Conservation (phyloP, 2,329 filamentous ascomycete species). For the Trichoderma polysporum region DNA sequence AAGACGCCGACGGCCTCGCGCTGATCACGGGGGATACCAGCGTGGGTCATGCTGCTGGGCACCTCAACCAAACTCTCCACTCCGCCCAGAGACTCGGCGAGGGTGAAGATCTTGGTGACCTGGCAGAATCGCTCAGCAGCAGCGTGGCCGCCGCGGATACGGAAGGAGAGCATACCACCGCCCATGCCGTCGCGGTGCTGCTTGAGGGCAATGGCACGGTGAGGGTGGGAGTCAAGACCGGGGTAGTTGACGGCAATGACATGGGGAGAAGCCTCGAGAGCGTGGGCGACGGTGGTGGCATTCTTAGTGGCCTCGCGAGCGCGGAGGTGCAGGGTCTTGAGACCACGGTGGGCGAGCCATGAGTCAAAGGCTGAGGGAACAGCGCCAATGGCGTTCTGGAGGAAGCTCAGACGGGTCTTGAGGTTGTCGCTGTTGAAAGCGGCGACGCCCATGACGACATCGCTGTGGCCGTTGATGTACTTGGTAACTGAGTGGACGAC, state of each 20-base stretch:
- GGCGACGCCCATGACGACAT: conserved; percentile 96
- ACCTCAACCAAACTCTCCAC: conserved; percentile 92
- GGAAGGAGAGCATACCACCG: conserved; percentile 96
- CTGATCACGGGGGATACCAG: conserved; percentile 87
- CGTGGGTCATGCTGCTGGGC: conserved; percentile 94
- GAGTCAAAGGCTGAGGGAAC: conserved; percentile 94
- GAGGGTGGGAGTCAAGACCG: conserved; percentile 81
- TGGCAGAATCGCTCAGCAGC: conserved; percentile 94
- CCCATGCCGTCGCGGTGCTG: conserved; percentile 95
- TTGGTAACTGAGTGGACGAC: conserved; percentile 97
- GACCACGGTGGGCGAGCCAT: conserved; percentile 94
- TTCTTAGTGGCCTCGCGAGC: conserved; percentile 82
- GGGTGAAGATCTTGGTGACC: conserved; percentile 81
- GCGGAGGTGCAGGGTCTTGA: conserved; percentile 94
- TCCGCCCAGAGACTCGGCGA: conserved; percentile 89
- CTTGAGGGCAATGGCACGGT: conserved; percentile 78
- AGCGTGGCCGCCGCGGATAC: conserved; percentile 79
- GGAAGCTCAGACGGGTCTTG: conserved; percentile 75
- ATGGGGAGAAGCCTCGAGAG: conserved; percentile 75
- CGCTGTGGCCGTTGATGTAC: conserved; percentile 97
- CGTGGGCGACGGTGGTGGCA: conserved; percentile 71
- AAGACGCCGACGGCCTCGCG: conserved; percentile 91
- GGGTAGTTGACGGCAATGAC: conserved; percentile 95
- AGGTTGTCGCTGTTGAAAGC: conserved; percentile 88
- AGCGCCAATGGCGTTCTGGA: conserved; percentile 96